phyloP scores from a whole-genome alignment of 441 rosid species.

The Pelargonium australe region DNA sequence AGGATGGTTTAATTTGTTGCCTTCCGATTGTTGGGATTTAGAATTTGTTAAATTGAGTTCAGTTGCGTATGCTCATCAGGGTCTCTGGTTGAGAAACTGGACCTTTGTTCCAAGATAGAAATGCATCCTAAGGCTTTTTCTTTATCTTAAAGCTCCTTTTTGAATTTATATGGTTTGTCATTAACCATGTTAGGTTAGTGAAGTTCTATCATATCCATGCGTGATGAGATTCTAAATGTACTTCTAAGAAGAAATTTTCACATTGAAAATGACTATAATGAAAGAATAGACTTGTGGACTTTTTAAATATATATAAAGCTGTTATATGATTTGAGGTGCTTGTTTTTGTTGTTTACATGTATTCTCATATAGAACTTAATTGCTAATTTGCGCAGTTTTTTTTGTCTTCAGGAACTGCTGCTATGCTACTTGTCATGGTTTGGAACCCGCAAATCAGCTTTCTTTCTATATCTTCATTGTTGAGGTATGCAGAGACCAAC shows the following conservation, averaged over 20 bases:
- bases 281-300: not conserved
- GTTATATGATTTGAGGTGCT: not conserved
- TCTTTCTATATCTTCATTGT: slow-evolving; percentile 59
- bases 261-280: not conserved
- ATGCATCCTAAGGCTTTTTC: slow-evolving; percentile 3
- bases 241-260: not conserved
- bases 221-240: not conserved
- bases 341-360: not conserved
- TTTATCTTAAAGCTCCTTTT: slow-evolving; percentile 3
- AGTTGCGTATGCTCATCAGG: not conserved
- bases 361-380: not conserved
- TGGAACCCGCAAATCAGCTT: slow-evolving; percentile 61
- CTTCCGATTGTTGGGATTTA: not conserved
- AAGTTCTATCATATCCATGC: not conserved
- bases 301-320: not conserved
- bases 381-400: slow-evolving; percentile 4
- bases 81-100: not conserved
- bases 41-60: not conserved
- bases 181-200: not conserved
- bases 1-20: not conserved
- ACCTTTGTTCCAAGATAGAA: not conserved
- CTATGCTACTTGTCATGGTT: slow-evolving; percentile 77
- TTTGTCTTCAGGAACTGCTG: slow-evolving; percentile 67
- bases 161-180: slow-evolving; percentile 6
- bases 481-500: slow-evolving; percentile 41